phyloP scores from a whole-genome alignment of 73 alveolate species.

The Tetrahymena elliotti region DNA sequence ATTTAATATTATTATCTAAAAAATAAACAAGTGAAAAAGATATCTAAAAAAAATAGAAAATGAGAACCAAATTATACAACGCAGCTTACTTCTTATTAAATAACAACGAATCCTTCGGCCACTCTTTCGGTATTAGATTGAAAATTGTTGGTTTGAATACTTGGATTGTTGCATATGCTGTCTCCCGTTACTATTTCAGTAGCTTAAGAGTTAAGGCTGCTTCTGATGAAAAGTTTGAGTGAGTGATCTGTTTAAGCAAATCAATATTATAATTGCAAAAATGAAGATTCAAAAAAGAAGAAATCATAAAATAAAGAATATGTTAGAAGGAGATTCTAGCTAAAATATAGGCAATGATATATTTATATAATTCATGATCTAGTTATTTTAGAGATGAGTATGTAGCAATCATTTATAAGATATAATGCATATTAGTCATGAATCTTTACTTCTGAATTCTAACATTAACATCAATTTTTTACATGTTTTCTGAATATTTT shows the following conservation, averaged over 20 bases:
- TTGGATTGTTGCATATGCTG: slow-evolving; percentile 27
- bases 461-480: background rate
- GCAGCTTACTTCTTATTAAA: slow-evolving; percentile 36
- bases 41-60: background rate
- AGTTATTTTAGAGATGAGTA: background rate
- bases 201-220: slow-evolving; percentile 24
- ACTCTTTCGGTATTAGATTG: slow-evolving; percentile 44
- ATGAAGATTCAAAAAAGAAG: background rate
- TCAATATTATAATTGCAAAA: background rate
- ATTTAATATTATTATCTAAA: background rate
- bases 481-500: background rate
- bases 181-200: slow-evolving; percentile 20
- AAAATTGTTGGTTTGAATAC: slow-evolving; percentile 30
- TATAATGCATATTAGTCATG: background rate
- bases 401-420: background rate
- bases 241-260: background rate
- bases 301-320: background rate
- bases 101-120: slow-evolving; percentile 15
- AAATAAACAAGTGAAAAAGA: background rate
- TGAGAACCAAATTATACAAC: slow-evolving; percentile 34
- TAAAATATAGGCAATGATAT: background rate
- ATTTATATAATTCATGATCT: background rate
- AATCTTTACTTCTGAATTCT: background rate
- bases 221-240: background rate
- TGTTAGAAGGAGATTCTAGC: background rate